Base-by-base conservation (phyloP, 371 early-diverging fungal species). In the Mucor piriformis region DNA sequence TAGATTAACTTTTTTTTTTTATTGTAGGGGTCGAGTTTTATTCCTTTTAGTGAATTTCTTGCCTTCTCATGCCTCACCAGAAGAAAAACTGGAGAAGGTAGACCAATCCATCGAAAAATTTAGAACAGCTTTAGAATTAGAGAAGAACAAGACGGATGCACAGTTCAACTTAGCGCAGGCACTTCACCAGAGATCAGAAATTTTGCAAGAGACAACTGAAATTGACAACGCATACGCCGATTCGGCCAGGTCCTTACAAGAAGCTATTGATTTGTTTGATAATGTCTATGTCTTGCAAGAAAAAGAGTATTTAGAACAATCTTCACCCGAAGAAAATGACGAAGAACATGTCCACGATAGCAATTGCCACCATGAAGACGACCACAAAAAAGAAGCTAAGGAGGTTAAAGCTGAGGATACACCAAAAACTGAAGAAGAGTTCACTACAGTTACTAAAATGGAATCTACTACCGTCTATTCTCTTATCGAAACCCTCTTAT, bases 151-250 rank as follows among this genome's bases (percentile, higher is more conserved):
- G 54, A 78, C 86, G 2, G 90, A 91, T 64, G 77, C 82, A 0
- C 77, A 85, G 43, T 89, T 87, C 67, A 91, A 89, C 59, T 76
- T 89, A 32, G 88, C 83, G 6, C 90, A 89, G 69, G 88, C 90
- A 0, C 61, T 88, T 54, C 77, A 83, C 32, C 78, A 84, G 18
- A 73, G 76, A 20, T 86, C 88, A 8, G 89, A 89, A 57, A 67
- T 85, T 13, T 74, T 84, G 10, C 77, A 83, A 60, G 88, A 88
- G 24, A 73, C 76, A 18, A 79, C 77, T 6, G 82, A 81, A 23
- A 76, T 81, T 23, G 76, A 76, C 3, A 79, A 81, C 29, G 73
- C 77, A 7, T 79, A 77, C 34, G 67, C 61, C 5, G 73, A 74
- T 29, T 83, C 82, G 10, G 84, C 80, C 2, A 55, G 70, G 11